phyloP scores from a whole-genome alignment of 805 yeast species.

The Saccharomyces mikatae region DNA sequence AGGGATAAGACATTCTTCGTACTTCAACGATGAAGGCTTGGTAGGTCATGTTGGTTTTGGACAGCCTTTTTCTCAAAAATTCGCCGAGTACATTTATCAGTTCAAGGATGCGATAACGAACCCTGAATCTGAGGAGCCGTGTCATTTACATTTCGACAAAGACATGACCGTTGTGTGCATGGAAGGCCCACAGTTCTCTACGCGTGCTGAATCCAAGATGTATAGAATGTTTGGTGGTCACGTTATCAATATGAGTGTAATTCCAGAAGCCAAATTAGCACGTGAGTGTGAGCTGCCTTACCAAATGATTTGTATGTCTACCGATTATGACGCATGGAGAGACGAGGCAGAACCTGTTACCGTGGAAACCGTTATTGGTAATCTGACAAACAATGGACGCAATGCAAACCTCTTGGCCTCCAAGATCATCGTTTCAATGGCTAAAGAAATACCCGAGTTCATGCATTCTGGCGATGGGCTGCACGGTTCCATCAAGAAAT shows the following conservation, averaged over 20 bases:
- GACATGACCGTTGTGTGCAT: conserved; percentile 86
- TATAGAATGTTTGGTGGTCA: conserved; percentile 87
- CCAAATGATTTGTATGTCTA: conserved; percentile 98
- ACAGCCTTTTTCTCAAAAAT: conserved; percentile 80
- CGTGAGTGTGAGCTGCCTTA: conserved; percentile 95
- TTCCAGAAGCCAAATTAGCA: conserved; percentile 97
- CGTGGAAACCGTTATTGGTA: conserved; percentile 92
- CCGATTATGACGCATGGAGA: conserved; percentile 98
- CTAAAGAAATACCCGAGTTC: conserved; percentile 44
- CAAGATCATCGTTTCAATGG: conserved; percentile 57
- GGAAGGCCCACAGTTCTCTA: conserved; percentile 98
- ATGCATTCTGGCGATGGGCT: conserved; percentile 65
- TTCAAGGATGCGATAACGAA: conserved; percentile 50
- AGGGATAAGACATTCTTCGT: conserved; percentile 84
- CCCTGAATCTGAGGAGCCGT: conserved; percentile 42
- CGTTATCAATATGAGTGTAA: conserved; percentile 91
- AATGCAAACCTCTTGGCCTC: conserved; percentile 79
- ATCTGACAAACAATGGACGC: conserved; percentile 75
- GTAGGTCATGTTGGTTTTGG: conserved; percentile 98
- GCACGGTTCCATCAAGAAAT: conserved; percentile 65
- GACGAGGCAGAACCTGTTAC: conserved; percentile 93
- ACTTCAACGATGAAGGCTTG: conserved; percentile 76
- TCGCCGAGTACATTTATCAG: conserved; percentile 59
- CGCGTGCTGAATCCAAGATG: conserved; percentile 89
- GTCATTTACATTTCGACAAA: conserved; percentile 60